Evolutionary conservation across 1,284 basidiomycete genomes (phyloP), one percentile per base, ranked within the genome.

Genomic region (Volvariella surrecta): DNA sequence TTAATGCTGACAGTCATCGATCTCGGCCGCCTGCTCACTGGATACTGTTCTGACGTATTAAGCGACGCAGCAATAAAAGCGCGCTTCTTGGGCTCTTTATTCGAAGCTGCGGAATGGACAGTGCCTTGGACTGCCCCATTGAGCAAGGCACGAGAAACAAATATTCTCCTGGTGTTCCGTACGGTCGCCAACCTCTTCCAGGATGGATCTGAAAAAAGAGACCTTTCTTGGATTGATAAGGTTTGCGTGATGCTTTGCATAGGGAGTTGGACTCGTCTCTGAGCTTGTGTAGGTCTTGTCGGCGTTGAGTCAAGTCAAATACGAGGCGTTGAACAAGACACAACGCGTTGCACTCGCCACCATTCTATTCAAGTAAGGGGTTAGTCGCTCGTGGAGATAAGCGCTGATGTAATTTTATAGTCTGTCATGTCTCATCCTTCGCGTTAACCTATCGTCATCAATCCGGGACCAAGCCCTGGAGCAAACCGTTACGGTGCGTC

Each of bases 101-200:
- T 91, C 56, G 68, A 67, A 43, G 83, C 80, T 2, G 78, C 82
- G 1, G 79, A 83, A 35, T 93, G 87, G 84, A 61, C 57, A 40
- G 58, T 57, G 15, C 74, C 76, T 40, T 74, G 76, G 65, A 58
- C 67, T 9, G 59, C 63, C 19, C 70, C 79, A 1, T 58, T 82
- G 28, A 59, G 67, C 3, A 95, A 93, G 62, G 60, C 75, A 1
- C 70, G 82, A 40, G 89, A 94, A 54, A 94, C 86, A 8, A 97
- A 96, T 57, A 73, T 85, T 7, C 70, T 96, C 51, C 73, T 99
- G n/a, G 72, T 87, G 0, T 64, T 96, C 43, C 76, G 95, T 16
- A 82, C 82, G 0, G 54, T 97, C 16, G 82, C 89, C 16, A 99
- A 99, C 58, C 66, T 76, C 24, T 84, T 92, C 57, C 76, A 81